Evolutionary conservation across 1,284 basidiomycete genomes (phyloP).

Genomic region (Termitomyces sp.): DNA sequence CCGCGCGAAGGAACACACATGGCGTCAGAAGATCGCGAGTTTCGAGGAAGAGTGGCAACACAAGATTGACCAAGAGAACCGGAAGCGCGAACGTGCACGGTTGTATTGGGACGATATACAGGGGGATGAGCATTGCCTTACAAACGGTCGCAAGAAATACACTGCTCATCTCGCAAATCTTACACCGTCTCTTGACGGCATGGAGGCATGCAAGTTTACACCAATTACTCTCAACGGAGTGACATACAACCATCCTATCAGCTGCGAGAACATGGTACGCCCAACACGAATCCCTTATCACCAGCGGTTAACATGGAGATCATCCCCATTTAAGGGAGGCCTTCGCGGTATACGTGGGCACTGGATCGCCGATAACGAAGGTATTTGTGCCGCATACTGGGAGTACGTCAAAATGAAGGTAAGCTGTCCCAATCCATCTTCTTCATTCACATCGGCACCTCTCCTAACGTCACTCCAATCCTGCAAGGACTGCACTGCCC

Average conservation of each 20-base stretch:
- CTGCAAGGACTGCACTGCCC: conserved; percentile 14
- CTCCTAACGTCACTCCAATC: neutral
- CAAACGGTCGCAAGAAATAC: conserved; percentile 10
- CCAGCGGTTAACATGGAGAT: neutral
- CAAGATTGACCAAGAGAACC: conserved; percentile 3
- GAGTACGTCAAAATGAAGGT: conserved; percentile 14
- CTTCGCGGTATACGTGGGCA: conserved; percentile 11
- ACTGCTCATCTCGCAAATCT: conserved; percentile 14
- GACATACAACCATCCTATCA: conserved; percentile 8
- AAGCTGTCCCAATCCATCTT: neutral
- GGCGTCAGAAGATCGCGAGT: conserved; percentile 1
- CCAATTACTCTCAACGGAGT: conserved; percentile 13
- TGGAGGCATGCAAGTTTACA: conserved; percentile 16
- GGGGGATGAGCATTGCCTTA: conserved; percentile 8
- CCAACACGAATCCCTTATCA: neutral
- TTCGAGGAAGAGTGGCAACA: conserved; percentile 10
- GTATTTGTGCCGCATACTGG: conserved; percentile 16
- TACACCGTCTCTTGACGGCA: conserved; percentile 6
- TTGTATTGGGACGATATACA: conserved; percentile 15
- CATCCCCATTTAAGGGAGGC: neutral
- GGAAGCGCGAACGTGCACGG: conserved; percentile 11
- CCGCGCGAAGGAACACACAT: neutral
- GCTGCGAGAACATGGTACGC: conserved; percentile 14
- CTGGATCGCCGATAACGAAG: conserved; percentile 14
- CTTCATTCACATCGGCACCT: neutral